Conservation (phyloP, 129 eudicot species). For the Escallonia herrerae region DNA sequence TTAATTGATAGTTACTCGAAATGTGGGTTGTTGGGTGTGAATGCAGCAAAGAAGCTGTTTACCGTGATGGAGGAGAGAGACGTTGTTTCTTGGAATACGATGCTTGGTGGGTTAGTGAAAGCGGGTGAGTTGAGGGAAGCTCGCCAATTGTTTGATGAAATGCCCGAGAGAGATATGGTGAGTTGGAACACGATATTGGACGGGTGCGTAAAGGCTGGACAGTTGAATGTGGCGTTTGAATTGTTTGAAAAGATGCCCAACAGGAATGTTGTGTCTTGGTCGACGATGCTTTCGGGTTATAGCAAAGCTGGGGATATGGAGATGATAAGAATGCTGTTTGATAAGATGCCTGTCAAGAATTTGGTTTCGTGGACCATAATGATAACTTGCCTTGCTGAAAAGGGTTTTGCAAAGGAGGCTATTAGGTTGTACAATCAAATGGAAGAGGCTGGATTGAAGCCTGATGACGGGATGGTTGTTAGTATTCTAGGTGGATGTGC, state of each 20-base stretch:
- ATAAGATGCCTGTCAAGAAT: slow-evolving; percentile 84
- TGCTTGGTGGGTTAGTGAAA: slow-evolving; percentile 62
- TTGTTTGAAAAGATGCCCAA: slow-evolving; percentile 64
- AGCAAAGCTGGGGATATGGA: slow-evolving; percentile 67
- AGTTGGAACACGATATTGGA: slow-evolving; percentile 90
- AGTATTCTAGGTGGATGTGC: slow-evolving; percentile 81
- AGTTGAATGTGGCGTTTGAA: slow-evolving; percentile 54
- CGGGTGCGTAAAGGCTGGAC: slow-evolving; percentile 70
- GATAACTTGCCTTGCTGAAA: slow-evolving; percentile 65
- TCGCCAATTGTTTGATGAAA: slow-evolving; percentile 67
- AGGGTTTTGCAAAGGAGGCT: slow-evolving; percentile 73
- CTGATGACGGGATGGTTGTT: slow-evolving; percentile 62
- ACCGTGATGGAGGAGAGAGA: slow-evolving; percentile 53
- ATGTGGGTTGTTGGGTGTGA: slow-evolving; percentile 59
- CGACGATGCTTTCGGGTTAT: slow-evolving; percentile 74
- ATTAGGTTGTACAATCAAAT: slow-evolving; percentile 41
- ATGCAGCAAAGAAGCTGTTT: slow-evolving; percentile 47
- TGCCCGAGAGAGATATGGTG: slow-evolving; percentile 72
- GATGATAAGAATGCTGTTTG: slow-evolving; percentile 69
- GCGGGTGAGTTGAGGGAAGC: slow-evolving; percentile 43
- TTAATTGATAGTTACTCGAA: slow-evolving; percentile 70
- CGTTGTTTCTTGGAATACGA: slow-evolving; percentile 71
- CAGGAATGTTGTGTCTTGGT: slow-evolving; percentile 87
- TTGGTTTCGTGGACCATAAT: slow-evolving; percentile 83
- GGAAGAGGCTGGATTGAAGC: slow-evolving; percentile 43